These are phyloP conservation scores for Acacia crassicarpa DNA, from an alignment of 306 rosid species.

Conservation along the genomic window DNA sequence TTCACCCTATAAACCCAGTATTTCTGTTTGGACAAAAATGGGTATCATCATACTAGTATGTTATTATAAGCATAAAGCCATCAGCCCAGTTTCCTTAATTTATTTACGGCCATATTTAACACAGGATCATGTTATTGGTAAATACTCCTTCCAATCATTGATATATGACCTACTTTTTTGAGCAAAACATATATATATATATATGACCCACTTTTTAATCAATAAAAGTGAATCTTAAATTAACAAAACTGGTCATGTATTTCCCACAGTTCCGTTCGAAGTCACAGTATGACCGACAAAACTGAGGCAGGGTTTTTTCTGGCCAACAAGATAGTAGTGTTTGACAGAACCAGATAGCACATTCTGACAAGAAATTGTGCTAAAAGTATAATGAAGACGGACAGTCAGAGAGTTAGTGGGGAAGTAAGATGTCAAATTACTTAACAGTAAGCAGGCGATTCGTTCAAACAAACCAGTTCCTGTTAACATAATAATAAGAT, in stretches of 20 bases:
- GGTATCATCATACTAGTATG: no score
- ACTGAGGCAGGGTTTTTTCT: neutral
- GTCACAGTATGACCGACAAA: neutral
- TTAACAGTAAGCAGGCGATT: constrained; percentile 22
- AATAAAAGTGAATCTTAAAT: no score
- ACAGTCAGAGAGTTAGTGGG: neutral
- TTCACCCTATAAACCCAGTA: no score
- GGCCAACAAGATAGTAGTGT: neutral
- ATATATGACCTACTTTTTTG: no score
- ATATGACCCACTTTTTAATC: no score
- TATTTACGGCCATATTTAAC: no score
- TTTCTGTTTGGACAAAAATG: no score
- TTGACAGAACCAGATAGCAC: neutral
- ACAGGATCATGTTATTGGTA: no score
- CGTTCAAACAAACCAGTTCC: constrained; percentile 43
- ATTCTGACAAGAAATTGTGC: neutral
- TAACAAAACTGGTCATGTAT: neutral
- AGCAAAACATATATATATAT: no score
- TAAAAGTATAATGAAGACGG: neutral
- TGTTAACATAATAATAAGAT: constrained; percentile 43
- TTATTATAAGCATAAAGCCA: no score
- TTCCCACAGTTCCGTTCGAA: neutral
- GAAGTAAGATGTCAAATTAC: neutral
- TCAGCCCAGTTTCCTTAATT: no score
- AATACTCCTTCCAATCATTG: no score